Base-by-base conservation (phyloP, 257 asterid species). In the Fraxinus americana region DNA sequence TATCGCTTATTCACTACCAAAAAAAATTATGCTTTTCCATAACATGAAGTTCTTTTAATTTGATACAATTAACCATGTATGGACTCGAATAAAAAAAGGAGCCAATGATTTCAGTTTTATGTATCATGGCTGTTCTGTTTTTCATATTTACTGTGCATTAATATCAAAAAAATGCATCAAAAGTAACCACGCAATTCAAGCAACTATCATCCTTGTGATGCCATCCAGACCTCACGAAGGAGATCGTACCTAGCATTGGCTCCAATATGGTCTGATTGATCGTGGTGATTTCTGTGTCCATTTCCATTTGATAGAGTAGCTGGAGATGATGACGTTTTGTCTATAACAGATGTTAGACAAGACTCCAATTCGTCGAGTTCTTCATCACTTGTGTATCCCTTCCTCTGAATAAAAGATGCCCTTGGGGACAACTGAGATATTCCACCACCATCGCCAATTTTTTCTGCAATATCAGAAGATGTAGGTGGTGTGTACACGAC, bases 371-470 rank as follows among this genome's bases (percentile, higher is more conserved):
- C 98, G 41, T 89, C 96, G 52, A 96, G 88, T 85, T 93, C 98
- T 77, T 93, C 99, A 4, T 93, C 98, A 17, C 98, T 93, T 32
- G 98, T 91, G 86, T 93, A 92, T 50, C 97, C 99, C 83, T 96
- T 96, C 80, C 95, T 90, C 87, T 88, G 97, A 72, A 90, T 86
- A 0, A 89, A 73, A 57, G 99, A 91, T 72, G 98, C 85, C 36
- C 90, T 91, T 81, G 89, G 66, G 16, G 88, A 88, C 34, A 91
- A 77, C 67, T 83, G 87, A 68, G 85, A 77, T 63, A 77, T 79
- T 70, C 86, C 83, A 19, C 89, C 86, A 0, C 84, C 89, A 82
- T 91, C 97, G 0, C 89, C 87, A 36, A 87, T 84, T 73, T 90
- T 95, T 69, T 89, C 92, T 7, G 92, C 90, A 67, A 90, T 87